Evolutionary conservation across 1,284 basidiomycete genomes (phyloP).

Genomic region (Termitomyces sp.): DNA sequence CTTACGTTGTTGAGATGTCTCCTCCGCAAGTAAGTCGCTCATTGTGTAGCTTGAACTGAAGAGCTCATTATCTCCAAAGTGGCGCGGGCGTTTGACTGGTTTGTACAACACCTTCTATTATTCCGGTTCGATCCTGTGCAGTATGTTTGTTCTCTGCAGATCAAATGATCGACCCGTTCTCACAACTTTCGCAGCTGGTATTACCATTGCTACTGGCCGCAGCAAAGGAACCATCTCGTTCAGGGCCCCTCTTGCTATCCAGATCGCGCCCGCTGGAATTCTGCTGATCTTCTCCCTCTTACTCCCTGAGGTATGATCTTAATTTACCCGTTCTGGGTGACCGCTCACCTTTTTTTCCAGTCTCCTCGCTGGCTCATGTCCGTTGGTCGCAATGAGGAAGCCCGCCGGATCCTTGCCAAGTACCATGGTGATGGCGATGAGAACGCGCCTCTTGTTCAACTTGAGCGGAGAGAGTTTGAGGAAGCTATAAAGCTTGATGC

Average conservation of each 20-base stretch:
- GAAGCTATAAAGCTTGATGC: slow-evolving; percentile 48
- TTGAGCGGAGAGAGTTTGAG: slow-evolving; percentile 57
- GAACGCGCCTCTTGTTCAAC: slow-evolving; percentile 42
- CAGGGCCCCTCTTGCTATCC: slow-evolving; percentile 48
- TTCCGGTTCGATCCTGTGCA: slow-evolving; percentile 39
- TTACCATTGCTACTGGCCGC: slow-evolving; percentile 43
- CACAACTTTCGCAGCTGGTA: slow-evolving; percentile 30
- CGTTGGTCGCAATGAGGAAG: slow-evolving; percentile 47
- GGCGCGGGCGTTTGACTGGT: slow-evolving; percentile 56
- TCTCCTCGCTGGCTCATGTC: slow-evolving; percentile 53
- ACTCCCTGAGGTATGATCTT: slow-evolving; percentile 41
- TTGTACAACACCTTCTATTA: slow-evolving; percentile 42
- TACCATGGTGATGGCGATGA: slow-evolving; percentile 48
- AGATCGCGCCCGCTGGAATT: slow-evolving; percentile 45
- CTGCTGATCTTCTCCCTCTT: slow-evolving; percentile 38
- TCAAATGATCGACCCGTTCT: slow-evolving; percentile 16
- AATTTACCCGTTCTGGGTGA: background rate
- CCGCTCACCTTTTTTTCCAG: slow-evolving; percentile 18
- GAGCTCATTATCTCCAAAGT: slow-evolving; percentile 24
- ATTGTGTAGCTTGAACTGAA: background rate
- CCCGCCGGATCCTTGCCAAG: slow-evolving; percentile 43
- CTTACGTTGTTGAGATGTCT: slow-evolving; percentile 49
- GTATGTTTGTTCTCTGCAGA: slow-evolving; percentile 13
- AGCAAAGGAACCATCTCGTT: slow-evolving; percentile 38
- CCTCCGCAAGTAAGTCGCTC: slow-evolving; percentile 44